Base-by-base conservation (phyloP, 2,329 filamentous ascomycete genomes). In the Emmonsia crescens region DNA sequence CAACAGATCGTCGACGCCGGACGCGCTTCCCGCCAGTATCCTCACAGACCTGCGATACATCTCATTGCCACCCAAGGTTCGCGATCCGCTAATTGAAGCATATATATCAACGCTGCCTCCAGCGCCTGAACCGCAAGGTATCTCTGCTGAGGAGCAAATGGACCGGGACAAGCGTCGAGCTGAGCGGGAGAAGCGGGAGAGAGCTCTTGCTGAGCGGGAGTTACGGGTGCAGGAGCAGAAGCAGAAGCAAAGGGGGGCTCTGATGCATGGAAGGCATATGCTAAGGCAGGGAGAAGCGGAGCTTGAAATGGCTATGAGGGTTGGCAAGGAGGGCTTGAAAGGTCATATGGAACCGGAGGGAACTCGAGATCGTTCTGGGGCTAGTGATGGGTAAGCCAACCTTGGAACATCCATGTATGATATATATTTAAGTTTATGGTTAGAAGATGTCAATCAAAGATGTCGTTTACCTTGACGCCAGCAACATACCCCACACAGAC, bases 11-110 rank as follows among this genome's bases (percentile, higher is more conserved):
- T 75, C 74, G 5, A 74, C 68, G 21, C 60, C 73, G 3, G 72
- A 76, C 62, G 67, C 73, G 38, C 72, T 79, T n/a, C 75, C 77
- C 1, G 60, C 74, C 16, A 55, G 65, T n/a, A 70, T 79, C 9
- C 68, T 78, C 42, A 77, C 75, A 4, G 77, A 79, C 65, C 64
- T 78, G 60, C 74, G 76, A 58, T 79, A 76, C 60, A 76, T 79
- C 51, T 72, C 76, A 16, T 67, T 79, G 10, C 63, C 74, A 12
- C 64, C 72, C 5, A 73, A 76, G 60, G 63, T 71, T 19, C 73
- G 77, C 19, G 70, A 77, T 57, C 70, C 74, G 1, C 67, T 79
- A 29, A 74, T 79, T 48, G 73, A 77, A 62, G 68, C 76, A 10
- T 78, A 76, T 60, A 76, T 79, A 55, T 74, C 75, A 29, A 78